A percentile compares a stretch with the other conserved stretches of the same genome.
Evolutionary conservation across 2,329 filamentous ascomycete genomes (phyloP).

Genomic region (Clonostachys byssicola): DNA sequence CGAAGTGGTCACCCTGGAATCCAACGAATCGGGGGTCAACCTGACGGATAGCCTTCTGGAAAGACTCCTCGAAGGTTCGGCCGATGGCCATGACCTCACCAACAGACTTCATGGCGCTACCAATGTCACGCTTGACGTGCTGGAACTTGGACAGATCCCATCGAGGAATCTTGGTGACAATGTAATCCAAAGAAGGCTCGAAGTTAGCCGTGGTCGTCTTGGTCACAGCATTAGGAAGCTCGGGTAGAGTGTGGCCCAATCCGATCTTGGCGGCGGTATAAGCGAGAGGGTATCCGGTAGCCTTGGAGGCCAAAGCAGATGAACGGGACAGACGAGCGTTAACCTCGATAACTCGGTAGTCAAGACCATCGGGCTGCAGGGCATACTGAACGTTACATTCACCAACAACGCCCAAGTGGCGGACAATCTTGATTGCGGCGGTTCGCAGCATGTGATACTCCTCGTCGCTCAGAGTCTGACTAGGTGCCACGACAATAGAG

Average conservation of each 20-base stretch:
- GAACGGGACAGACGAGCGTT: slow-evolving; percentile 98
- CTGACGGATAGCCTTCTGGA: slow-evolving; percentile 97
- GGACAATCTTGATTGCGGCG: slow-evolving; percentile 96
- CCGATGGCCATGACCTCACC: slow-evolving; percentile 99
- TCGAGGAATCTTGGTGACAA: slow-evolving; percentile 96
- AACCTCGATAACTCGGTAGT: slow-evolving; percentile 98
- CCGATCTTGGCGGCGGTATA: slow-evolving; percentile 99
- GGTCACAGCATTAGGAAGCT: slow-evolving; percentile 95
- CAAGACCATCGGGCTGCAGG: slow-evolving; percentile 90
- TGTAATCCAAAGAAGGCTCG: slow-evolving; percentile 94
- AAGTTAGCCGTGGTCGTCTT: slow-evolving; percentile 99
- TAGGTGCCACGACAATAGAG: slow-evolving; percentile 96
- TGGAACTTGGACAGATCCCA: slow-evolving; percentile 99
- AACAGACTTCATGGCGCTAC: slow-evolving; percentile 97
- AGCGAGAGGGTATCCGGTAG: slow-evolving; percentile 93
- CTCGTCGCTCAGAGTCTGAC: slow-evolving; percentile 95
- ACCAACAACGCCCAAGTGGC: slow-evolving; percentile 93
- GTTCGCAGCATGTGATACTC: slow-evolving; percentile 99
- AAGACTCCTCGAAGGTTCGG: slow-evolving; percentile 96
- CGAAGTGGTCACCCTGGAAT: slow-evolving; percentile 94
- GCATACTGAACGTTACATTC: slow-evolving; percentile 99
- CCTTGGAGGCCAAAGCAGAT: slow-evolving; percentile 94
- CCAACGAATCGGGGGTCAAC: slow-evolving; percentile 90
- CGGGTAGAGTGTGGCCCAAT: slow-evolving; percentile 89
- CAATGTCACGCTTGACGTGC: slow-evolving; percentile 96